Base-by-base conservation (phyloP, 202 grass and related monocot genomes). In the Digitaria exilis region DNA sequence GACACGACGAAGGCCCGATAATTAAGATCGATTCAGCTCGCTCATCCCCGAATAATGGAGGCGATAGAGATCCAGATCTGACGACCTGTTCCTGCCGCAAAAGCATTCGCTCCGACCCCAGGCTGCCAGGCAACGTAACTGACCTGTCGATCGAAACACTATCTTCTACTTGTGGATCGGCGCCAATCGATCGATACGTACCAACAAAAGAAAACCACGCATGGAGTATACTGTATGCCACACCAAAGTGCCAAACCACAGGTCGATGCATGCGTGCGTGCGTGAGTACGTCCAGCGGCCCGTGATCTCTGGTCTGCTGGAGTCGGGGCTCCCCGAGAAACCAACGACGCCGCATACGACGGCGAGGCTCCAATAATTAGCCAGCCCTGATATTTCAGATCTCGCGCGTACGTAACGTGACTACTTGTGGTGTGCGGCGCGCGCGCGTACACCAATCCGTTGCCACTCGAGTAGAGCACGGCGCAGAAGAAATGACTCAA, bases 61-160 rank as follows among this genome's bases (percentile, higher is more conserved):
- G 24, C 4, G 32, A 34, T 34, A 34, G 32, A 73, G 80, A 82
- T 82, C 80, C 57, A 73, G 80, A 82, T 82, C 69, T 73, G 60
- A 34, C 24, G 37, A 4, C 7, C 21, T 15, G 42, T 22, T 55
- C 52, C 6, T 1, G 28, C 28, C 28, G 14, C 32, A 32, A 8
- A 4, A 8, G 22, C 6, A 5, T 9, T 57, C 14, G 35, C 1
- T 16, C 9, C 9, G 42, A 15, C n/a, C 65, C 45, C 24, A 68
- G 26, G 3, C n/a, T n/a, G n/a, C n/a, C n/a, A n/a, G n/a, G n/a
- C n/a, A n/a, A n/a, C n/a, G 10, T 21, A 77, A 77, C 13, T 42
- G 39, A 59, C 48, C 50, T 69, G 62, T 37, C 39, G 2, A 59
- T 37, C 39, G 2, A 59, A 25, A 16, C 6, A 82, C 15, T 37